A percentile compares a stretch with the other conserved stretches of the same genome.
Evolutionary conservation across 805 yeast genomes (phyloP).

Genomic region (Pichia scutulata): DNA sequence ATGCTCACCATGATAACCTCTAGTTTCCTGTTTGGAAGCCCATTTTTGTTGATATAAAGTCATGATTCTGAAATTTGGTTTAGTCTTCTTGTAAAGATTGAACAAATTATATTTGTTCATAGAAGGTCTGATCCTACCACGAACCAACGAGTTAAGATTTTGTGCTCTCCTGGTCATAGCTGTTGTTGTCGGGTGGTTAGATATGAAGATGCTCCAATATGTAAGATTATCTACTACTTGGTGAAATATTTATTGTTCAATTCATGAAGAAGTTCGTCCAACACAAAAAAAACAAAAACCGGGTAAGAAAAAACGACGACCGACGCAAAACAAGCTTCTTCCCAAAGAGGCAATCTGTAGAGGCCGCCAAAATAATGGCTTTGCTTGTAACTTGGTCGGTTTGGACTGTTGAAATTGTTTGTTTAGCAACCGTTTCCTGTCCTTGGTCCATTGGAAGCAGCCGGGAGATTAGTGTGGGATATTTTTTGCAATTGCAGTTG

Average conservation of each 20-base stretch:
- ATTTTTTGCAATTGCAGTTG: background rate
- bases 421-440: background rate
- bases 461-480: background rate
- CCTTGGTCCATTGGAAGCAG: background rate
- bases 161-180: constrained; percentile 26
- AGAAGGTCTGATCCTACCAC: constrained; percentile 65
- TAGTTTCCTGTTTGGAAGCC: constrained; percentile 82
- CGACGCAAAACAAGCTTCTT: background rate
- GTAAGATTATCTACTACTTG: background rate
- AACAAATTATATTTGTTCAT: constrained; percentile 89
- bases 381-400: background rate
- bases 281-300: background rate
- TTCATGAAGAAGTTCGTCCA: background rate
- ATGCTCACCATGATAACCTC: constrained; percentile 95
- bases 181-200: background rate
- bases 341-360: background rate
- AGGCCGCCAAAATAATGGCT: background rate
- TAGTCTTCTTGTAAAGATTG: constrained; percentile 72
- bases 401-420: background rate
- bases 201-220: too few species aligned
- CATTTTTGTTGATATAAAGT: constrained; percentile 90
- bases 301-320: background rate
- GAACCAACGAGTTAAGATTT: constrained; percentile 25
- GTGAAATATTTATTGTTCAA: background rate
- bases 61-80: constrained; percentile 43